Percentiles rank a stretch among this genome's conserved stretches.
Conservation (phyloP, 129 eudicot genomes). For the Flaveria brownii region DNA sequence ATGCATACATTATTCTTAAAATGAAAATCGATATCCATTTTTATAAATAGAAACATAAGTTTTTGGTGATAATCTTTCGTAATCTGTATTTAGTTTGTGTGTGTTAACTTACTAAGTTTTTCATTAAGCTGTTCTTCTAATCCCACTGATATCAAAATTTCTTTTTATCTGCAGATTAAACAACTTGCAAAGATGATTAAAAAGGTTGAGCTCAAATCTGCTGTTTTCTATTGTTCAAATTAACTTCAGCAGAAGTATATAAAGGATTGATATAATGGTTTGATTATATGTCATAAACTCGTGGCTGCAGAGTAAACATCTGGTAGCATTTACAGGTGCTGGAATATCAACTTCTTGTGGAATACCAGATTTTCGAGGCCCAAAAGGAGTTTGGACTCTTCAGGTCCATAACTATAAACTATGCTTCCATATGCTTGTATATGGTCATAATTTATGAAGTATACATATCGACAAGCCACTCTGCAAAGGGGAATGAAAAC, state of each 20-base stretch:
- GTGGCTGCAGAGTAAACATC: constrained; percentile 88
- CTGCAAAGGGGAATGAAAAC: background rate
- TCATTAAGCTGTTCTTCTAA: constrained; percentile 1
- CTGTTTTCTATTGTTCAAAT: background rate
- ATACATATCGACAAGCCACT: background rate
- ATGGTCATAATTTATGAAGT: background rate
- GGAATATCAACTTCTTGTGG: constrained; percentile 99
- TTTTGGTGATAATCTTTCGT: background rate
- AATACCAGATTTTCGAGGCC: constrained; percentile 98
- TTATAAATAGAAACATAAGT: background rate
- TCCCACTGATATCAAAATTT: constrained; percentile 18
- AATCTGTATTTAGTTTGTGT: background rate
- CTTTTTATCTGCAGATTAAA: constrained; percentile 42
- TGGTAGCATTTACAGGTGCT: constrained; percentile 97
- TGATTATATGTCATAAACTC: constrained; percentile 2
- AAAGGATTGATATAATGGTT: background rate
- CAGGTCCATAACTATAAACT: constrained; percentile 46
- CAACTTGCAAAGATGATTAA: constrained; percentile 49
- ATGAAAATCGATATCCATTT: background rate
- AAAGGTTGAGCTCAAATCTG: constrained; percentile 39
- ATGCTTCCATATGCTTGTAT: constrained; percentile 1
- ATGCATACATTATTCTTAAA: background rate
- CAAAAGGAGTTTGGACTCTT: constrained; percentile 98
- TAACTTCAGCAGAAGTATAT: background rate
- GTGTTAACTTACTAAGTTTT: background rate